phyloP scores from a whole-genome alignment of 495 filamentous ascomycete genomes.

The Viridothelium virens region DNA sequence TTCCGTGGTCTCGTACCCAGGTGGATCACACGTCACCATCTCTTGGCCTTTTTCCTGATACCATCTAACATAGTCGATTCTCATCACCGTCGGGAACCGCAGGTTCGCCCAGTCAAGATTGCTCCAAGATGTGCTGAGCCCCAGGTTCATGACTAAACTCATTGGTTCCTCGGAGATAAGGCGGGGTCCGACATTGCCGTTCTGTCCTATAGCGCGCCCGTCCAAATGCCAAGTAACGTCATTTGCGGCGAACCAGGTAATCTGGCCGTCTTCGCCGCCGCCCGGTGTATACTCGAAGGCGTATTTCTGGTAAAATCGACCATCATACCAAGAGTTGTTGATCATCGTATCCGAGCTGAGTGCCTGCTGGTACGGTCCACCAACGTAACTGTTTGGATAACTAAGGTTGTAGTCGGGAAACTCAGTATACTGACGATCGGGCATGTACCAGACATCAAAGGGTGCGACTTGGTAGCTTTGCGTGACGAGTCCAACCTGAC shows the following conservation, averaged over 20 bases:
- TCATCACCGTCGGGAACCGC: constrained; percentile 27
- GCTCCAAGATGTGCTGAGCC: constrained; percentile 26
- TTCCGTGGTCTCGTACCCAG: constrained; percentile 58
- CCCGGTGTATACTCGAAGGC: constrained; percentile 32
- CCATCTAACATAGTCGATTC: constrained; percentile 64
- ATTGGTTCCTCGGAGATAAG: constrained; percentile 30
- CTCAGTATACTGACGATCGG: constrained; percentile 26
- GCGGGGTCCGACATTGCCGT: constrained; percentile 31
- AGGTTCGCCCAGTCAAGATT: constrained; percentile 28
- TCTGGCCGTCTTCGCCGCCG: constrained; percentile 22
- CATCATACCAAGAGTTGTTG: constrained; percentile 33
- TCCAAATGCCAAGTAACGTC: constrained; percentile 24
- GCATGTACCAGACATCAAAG: constrained; percentile 30
- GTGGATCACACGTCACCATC: constrained; percentile 64
- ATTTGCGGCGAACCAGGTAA: constrained; percentile 31
- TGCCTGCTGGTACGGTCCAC: constrained; percentile 31
- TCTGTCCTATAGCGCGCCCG: constrained; percentile 28
- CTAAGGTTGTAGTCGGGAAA: constrained; percentile 24
- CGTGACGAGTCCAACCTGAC: constrained; percentile 21
- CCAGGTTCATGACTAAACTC: constrained; percentile 31
- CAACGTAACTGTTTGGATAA: constrained; percentile 28
- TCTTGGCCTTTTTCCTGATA: constrained; percentile 55
- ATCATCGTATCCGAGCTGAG: constrained; percentile 29
- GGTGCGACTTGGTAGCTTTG: constrained; percentile 33
- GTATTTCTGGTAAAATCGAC: constrained; percentile 31